Evolutionary conservation across 148 eudicot genomes (phyloP).

Genomic region (Bassia scoparia): DNA sequence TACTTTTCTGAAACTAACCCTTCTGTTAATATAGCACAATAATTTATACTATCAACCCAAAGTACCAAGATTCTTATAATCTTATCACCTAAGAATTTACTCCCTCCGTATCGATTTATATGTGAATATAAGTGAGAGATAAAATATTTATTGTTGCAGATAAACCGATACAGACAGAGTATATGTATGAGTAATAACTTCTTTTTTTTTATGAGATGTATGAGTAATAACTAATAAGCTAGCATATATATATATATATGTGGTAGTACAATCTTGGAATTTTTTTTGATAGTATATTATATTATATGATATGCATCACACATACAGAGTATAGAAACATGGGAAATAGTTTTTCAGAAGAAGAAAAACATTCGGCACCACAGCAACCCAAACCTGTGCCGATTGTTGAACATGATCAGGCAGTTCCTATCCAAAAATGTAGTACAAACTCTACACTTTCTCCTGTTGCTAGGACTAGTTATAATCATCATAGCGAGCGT

Average conservation of each 20-base stretch:
- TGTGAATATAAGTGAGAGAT: no score
- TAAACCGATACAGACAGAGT: no score
- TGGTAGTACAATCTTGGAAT: no score
- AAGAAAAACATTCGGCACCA: neutral
- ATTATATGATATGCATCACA: neutral
- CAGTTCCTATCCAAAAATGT: neutral
- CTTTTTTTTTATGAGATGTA: no score
- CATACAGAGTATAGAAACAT: neutral
- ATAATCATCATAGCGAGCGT: neutral
- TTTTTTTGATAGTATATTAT: no score
- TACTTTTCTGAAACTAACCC: no score
- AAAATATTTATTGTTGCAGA: no score
- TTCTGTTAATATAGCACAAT: no score
- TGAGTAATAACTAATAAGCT: no score
- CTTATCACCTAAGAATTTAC: neutral
- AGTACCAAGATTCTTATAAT: neutral
- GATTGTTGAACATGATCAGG: neutral
- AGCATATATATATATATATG: no score
- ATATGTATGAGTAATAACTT: no score
- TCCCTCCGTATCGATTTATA: no score
- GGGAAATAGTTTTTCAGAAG: slow-evolving; percentile 20
- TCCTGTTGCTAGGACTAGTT: neutral
- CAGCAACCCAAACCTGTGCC: neutral
- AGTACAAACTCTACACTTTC: neutral
- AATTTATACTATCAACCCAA: neutral